Evolutionary conservation across 306 rosid genomes (phyloP).

Genomic region (Glycyrrhiza uralensis): DNA sequence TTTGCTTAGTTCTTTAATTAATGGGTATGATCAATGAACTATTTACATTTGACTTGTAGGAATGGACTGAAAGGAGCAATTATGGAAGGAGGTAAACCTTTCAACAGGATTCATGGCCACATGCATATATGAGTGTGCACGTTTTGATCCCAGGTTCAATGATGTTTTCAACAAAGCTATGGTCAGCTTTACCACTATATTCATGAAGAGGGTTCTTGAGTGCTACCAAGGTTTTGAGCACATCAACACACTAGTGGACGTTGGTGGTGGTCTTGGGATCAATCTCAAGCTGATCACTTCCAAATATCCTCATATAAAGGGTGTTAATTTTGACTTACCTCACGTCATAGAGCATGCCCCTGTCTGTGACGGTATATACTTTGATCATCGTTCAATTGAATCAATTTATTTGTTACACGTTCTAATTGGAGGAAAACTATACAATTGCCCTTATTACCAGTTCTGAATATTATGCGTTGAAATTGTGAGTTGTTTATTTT

Average conservation of each 20-base stretch:
- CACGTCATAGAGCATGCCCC: slow-evolving; percentile 53
- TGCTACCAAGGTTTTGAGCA: slow-evolving; percentile 43
- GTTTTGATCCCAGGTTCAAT: slow-evolving; percentile 34
- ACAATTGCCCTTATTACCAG: background rate
- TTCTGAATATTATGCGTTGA: background rate
- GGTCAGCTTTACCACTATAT: slow-evolving; percentile 22
- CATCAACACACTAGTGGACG: slow-evolving; percentile 48
- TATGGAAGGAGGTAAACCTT: slow-evolving; percentile 50
- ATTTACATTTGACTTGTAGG: slow-evolving; percentile 22
- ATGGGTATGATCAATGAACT: too few species aligned
- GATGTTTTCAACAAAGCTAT: slow-evolving; percentile 49
- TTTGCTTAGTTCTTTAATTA: too few species aligned
- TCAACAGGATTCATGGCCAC: slow-evolving; percentile 43
- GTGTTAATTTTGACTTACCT: slow-evolving; percentile 41
- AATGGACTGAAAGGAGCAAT: slow-evolving; percentile 42
- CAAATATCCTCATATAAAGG: slow-evolving; percentile 43
- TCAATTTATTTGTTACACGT: background rate
- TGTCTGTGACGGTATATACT: slow-evolving; percentile 32
- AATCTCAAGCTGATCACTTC: slow-evolving; percentile 45
- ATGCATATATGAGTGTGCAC: slow-evolving; percentile 37
- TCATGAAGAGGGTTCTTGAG: slow-evolving; percentile 34
- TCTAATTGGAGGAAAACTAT: background rate
- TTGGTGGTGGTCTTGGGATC: slow-evolving; percentile 63
- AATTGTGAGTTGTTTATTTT: background rate
- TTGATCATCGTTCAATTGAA: background rate